Conservation (phyloP, 306 rosid genomes). For the Vigna nakashimae region DNA sequence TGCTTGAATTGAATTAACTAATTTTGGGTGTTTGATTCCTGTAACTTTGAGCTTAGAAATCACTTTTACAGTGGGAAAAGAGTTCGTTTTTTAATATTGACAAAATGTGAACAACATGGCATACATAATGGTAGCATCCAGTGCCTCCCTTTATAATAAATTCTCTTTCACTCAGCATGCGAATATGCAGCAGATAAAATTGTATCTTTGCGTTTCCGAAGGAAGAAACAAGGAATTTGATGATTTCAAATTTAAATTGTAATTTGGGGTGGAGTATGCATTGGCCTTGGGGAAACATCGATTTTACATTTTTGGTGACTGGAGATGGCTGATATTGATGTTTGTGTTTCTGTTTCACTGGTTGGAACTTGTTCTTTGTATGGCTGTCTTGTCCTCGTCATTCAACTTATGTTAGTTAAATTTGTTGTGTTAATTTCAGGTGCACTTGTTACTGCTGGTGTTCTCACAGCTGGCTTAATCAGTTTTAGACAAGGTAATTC, state of each 20-base stretch:
- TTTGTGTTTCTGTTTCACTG: neutral
- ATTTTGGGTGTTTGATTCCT: conserved; percentile 10
- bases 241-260: conserved; percentile 11
- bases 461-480: conserved; percentile 84
- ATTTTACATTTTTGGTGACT: conserved; percentile 15
- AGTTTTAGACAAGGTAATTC: conserved; percentile 91
- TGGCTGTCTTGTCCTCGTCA: neutral
- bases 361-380: conserved; percentile 7
- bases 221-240: conserved; percentile 3
- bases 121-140: neutral
- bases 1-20: conserved; percentile 8
- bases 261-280: conserved; percentile 24
- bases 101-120: conserved; percentile 14
- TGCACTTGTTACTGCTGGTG: conserved; percentile 84
- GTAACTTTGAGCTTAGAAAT: neutral
- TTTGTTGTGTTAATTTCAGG: conserved; percentile 56
- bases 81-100: neutral
- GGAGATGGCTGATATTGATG: neutral
- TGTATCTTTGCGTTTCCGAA: conserved; percentile 2
- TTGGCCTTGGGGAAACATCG: conserved; percentile 19
- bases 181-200: conserved; percentile 10
- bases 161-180: neutral
- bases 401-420: conserved; percentile 30
- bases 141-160: conserved; percentile 23
- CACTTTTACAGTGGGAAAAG: conserved; percentile 4